Evolutionary conservation across 805 yeast genomes (phyloP), one percentile per base, ranked within the genome.

Genomic region (Candida rishiriensis): DNA sequence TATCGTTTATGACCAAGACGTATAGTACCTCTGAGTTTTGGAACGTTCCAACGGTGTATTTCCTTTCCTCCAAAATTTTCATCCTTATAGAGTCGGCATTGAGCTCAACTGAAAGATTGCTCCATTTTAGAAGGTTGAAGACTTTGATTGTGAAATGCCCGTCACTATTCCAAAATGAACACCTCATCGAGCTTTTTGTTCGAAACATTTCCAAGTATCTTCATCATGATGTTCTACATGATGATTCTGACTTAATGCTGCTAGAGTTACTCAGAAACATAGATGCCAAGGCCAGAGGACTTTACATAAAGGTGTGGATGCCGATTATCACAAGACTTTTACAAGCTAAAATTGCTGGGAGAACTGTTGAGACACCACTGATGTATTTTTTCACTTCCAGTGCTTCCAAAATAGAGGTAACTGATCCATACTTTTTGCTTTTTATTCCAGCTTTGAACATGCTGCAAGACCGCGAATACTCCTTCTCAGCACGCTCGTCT

Each of bases 101-200:
- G 1, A 48, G 60, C 17, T 28, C 36, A 17, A 55, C 61, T 3
- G 65, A 65, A 14, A 59, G 49, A 36, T 9, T 52, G 1, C 12
- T 56, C 4, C 41, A 48, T 26, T 33, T 76, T 6, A 60, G 78
- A 43, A 65, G 58, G 42, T 41, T 76, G 16, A 73, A 73, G 44
- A 46, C 69, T 2, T 43, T 75, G 6, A 50, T 69, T 8, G 37
- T 61, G 8, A 39, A 66, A 15, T 65, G 68, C 9, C 46, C 47
- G 2, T 33, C 39, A 2, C 43, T 33, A 1, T 54, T 60, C n/a
- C 31, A 29, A 1, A 36, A 52, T 33, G 41, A 45, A 10, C 48
- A 50, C 5, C 36, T 72, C 9, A 39, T 52, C 1, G 38, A 42
- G 1, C 52, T 65, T 2, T 21, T 68, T 3, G 45, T 52, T 15